These are phyloP conservation scores for Cinnamomum micranthum DNA, from an alignment of 164 flowering plant species.

Conservation along the genomic window DNA sequence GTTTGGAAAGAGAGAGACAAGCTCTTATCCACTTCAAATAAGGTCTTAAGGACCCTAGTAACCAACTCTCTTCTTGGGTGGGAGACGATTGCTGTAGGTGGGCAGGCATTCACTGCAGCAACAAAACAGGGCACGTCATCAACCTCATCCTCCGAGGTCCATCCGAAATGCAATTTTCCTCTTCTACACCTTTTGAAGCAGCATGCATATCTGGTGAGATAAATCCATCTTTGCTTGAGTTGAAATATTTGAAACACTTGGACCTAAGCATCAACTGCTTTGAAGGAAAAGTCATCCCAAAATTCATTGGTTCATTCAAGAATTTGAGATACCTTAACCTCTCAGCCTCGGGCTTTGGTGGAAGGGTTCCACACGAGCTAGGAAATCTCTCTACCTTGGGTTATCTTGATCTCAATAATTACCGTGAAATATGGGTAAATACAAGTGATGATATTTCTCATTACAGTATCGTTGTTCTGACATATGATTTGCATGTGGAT, in stretches of 20 bases:
- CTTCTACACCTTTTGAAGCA: too few relatives aligned
- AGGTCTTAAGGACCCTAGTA: not conserved
- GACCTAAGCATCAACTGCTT: slow-evolving; percentile 12
- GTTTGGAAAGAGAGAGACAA: slow-evolving; percentile 8
- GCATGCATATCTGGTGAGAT: not conserved
- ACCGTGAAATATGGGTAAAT: not conserved
- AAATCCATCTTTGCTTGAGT: slow-evolving; percentile 11
- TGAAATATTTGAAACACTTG: slow-evolving; percentile 10
- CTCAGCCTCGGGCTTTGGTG: not conserved
- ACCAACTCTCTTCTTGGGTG: slow-evolving; percentile 9
- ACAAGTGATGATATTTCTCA: not conserved
- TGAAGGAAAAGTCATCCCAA: slow-evolving; percentile 6
- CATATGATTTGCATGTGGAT: not conserved
- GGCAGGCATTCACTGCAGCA: slow-evolving; percentile 10
- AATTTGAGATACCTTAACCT: slow-evolving; percentile 11
- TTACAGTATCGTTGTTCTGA: accelerated
- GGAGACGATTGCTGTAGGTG: slow-evolving; percentile 6
- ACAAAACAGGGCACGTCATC: slow-evolving; percentile 8
- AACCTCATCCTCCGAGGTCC: slow-evolving; percentile 6
- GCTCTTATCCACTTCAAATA: slow-evolving; percentile 8
- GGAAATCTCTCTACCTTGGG: slow-evolving; percentile 14
- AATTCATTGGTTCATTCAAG: slow-evolving; percentile 7
- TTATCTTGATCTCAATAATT: slow-evolving; percentile 1
- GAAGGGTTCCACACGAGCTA: slow-evolving; percentile 12
- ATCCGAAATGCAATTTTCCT: not conserved